phyloP scores from a whole-genome alignment of 345 rosid species.

The Angophora floribunda region DNA sequence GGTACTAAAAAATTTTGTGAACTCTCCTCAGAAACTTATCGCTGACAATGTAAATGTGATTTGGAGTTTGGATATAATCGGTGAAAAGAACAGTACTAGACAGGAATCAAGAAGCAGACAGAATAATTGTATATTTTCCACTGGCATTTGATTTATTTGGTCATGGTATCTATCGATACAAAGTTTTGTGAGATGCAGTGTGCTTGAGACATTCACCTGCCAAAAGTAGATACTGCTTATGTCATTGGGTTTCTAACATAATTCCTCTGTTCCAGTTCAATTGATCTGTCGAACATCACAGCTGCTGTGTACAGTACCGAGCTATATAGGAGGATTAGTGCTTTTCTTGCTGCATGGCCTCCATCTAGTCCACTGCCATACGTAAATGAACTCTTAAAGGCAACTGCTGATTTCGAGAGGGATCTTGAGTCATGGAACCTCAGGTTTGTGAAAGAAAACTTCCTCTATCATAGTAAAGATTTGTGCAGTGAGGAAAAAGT shows the following conservation, averaged over 20 bases:
- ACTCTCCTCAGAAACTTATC: not conserved
- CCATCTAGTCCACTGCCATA: conserved; percentile 78
- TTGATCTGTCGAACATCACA: conserved; percentile 77
- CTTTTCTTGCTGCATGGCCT: conserved; percentile 82
- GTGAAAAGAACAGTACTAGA: not conserved
- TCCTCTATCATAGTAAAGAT: not conserved
- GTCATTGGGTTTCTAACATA: not conserved
- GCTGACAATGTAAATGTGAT: not conserved
- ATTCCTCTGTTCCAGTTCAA: conserved; percentile 45
- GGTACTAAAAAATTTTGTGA: conserved; percentile 24
- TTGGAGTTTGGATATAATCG: not conserved
- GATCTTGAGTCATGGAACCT: conserved; percentile 78
- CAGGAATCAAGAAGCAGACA: not conserved
- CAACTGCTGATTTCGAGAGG: conserved; percentile 79
- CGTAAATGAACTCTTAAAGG: conserved; percentile 80
- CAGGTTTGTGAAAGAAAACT: conserved; percentile 37
- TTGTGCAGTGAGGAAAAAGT: not conserved
- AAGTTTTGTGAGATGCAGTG: not conserved
- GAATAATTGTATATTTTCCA: not conserved
- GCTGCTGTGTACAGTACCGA: conserved; percentile 80
- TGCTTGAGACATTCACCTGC: not conserved
- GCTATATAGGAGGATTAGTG: conserved; percentile 58
- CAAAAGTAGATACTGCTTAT: not conserved
- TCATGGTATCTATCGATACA: not conserved
- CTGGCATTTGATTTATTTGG: not conserved